Evolutionary conservation across 2,329 filamentous ascomycete species (phyloP).

Genomic region (Hymenoscyphus scutula): DNA sequence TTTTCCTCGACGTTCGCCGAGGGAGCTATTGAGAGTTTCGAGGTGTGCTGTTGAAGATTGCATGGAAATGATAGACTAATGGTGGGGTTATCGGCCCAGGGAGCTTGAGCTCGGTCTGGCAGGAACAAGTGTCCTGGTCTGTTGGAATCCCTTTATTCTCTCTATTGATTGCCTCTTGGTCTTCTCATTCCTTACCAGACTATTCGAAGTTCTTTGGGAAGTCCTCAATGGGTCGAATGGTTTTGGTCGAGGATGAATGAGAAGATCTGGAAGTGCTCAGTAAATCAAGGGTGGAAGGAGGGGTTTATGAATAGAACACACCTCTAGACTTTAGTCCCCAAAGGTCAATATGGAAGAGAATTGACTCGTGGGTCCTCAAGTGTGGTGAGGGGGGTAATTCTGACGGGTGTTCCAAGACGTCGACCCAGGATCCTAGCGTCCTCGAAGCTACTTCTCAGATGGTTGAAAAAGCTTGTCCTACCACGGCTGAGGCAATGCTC

Average conservation of each 20-base stretch:
- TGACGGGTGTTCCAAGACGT: constrained; percentile 6
- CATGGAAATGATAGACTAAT: constrained; percentile 46
- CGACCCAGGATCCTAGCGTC: constrained; percentile 9
- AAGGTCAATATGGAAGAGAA: background rate
- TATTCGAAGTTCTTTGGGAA: constrained; percentile 11
- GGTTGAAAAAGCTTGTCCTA: constrained; percentile 25
- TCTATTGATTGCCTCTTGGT: background rate
- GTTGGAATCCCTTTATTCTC: background rate
- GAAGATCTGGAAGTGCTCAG: constrained; percentile 1
- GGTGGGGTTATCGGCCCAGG: constrained; percentile 17
- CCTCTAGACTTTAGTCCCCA: background rate
- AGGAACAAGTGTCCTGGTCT: constrained; percentile 18
- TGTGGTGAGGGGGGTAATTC: background rate
- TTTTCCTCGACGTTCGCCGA: constrained; percentile 59
- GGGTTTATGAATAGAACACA: constrained; percentile 4
- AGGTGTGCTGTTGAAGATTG: constrained; percentile 47
- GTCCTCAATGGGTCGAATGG: background rate
- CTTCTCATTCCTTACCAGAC: constrained; percentile 20
- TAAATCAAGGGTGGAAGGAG: constrained; percentile 8
- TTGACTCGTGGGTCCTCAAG: constrained; percentile 3
- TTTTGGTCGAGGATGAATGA: background rate
- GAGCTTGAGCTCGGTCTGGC: constrained; percentile 23
- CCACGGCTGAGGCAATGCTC: constrained; percentile 24
- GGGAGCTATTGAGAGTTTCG: constrained; percentile 42
- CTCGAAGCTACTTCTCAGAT: constrained; percentile 7